Base-by-base conservation (phyloP, 2,329 filamentous ascomycete species). In the Aspergillus sp. region DNA sequence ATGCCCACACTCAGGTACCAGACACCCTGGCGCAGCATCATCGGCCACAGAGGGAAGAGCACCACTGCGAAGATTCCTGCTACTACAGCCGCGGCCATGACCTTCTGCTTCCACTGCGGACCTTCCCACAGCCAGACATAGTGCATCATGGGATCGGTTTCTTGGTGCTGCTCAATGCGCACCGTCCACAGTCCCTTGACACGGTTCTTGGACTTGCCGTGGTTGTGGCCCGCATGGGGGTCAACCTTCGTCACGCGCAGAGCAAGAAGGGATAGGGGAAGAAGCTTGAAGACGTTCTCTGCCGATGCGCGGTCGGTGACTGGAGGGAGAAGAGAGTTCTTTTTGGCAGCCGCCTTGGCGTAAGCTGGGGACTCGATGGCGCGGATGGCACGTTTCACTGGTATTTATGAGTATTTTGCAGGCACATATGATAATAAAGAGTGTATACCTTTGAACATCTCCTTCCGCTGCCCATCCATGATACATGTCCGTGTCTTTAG, bases 71-170 rank as follows among this genome's bases (percentile, higher is more conserved):
- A 93, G 71, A 99, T 93, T 63, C 89, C 80, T 10, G 91, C 81
- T 49, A 99, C 84, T 3, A 93, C 93, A 57, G 93, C 89, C 7
- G 83, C 89, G 7, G 92, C 94, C 78, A 97, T 96, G 39, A 97
- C 84, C 81, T 96, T 95, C 80, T 91, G 91, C 85, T 92, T 97
- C 82, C 94, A 87, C 79, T 98, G 94, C 59, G 91, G 88, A 17
- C 94, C 94, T 73, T 99, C 95, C 77, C 93, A 98, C 57, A 99
- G 82, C 92, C 94, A 99, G 62, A 94, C 89, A 74, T 98, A 99
- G 82, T 99, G 94, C 84, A 95, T 79, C 76, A 80, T 78, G 1
- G 78, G 76, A 21, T 78, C 76, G 21, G 79, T 79, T 71, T 98
- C 94, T 78, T 99, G 95, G 78, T 99, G 94, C 70, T 94, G 92